Conservation (phyloP, 2,329 filamentous ascomycete genomes). For the Monilinia fructicola region DNA sequence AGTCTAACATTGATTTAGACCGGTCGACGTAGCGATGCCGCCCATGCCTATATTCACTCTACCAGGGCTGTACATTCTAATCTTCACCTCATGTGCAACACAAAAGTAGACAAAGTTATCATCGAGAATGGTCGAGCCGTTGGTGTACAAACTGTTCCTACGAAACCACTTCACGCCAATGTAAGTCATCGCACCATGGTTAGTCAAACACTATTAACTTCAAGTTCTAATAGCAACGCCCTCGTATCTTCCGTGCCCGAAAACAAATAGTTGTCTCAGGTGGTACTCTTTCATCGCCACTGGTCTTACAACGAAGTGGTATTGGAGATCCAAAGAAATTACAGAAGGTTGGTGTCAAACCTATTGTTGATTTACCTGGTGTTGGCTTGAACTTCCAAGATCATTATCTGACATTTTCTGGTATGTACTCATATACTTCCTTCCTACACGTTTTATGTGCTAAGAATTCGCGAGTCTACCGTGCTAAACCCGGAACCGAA, state of each 20-base stretch:
- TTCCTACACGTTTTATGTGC: not conserved
- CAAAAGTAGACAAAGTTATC: constrained; percentile 55
- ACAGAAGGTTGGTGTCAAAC: constrained; percentile 47
- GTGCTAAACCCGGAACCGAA: constrained; percentile 54
- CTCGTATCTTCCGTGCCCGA: constrained; percentile 39
- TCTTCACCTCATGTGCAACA: constrained; percentile 58
- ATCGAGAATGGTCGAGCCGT: constrained; percentile 64
- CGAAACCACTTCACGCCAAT: constrained; percentile 63
- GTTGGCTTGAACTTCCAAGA: constrained; percentile 58
- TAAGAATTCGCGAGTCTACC: constrained; percentile 25
- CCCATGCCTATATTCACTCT: constrained; percentile 75
- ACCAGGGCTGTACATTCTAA: constrained; percentile 65
- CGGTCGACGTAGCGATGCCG: constrained; percentile 73
- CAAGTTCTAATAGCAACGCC: constrained; percentile 36
- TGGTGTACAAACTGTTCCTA: constrained; percentile 67
- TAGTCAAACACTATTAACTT: constrained; percentile 30
- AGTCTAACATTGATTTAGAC: constrained; percentile 44
- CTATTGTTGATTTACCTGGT: constrained; percentile 50
- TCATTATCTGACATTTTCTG: constrained; percentile 54
- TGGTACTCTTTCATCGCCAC: constrained; percentile 41
- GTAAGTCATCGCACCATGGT: constrained; percentile 34
- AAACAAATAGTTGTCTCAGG: constrained; percentile 50
- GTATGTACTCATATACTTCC: constrained; percentile 20
- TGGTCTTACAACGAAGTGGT: constrained; percentile 61
- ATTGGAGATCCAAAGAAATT: constrained; percentile 54